These are phyloP conservation scores for Backusella mclennaniae DNA, from an alignment of 192 early-diverging fungal species.

Conservation along the genomic window DNA sequence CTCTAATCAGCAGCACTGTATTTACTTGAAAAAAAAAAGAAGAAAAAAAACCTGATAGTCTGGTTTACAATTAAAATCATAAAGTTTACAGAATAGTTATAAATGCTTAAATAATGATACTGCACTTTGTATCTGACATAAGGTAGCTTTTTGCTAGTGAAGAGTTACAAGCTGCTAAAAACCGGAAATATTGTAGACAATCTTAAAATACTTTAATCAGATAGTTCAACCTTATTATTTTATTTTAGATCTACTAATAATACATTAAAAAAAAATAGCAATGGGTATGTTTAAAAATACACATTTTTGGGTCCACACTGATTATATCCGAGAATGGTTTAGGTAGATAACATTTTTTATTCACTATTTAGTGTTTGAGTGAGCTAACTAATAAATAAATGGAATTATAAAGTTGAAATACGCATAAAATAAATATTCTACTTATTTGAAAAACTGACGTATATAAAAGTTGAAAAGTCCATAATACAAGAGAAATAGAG, in stretches of 20 bases:
- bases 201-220: neutral
- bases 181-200: neutral
- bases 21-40: neutral
- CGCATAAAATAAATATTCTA: neutral
- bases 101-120: no score
- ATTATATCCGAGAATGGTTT: neutral
- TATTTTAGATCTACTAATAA: neutral
- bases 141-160: neutral
- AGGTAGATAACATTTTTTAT: neutral
- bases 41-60: no score
- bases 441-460: neutral
- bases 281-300: neutral
- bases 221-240: neutral
- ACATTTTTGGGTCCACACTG: neutral
- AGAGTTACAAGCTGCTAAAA: neutral
- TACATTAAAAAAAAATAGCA: neutral
- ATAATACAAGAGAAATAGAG: no score
- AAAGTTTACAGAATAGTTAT: no score
- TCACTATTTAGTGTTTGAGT: neutral
- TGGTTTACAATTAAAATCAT: no score
- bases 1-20: neutral
- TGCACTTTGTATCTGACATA: neutral
- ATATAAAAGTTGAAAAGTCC: neutral
- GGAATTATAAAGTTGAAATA: neutral
- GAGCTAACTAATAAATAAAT: neutral